Evolutionary conservation across 2,329 filamentous ascomycete genomes (phyloP).

Genomic region (Penicillium verrucosum): DNA sequence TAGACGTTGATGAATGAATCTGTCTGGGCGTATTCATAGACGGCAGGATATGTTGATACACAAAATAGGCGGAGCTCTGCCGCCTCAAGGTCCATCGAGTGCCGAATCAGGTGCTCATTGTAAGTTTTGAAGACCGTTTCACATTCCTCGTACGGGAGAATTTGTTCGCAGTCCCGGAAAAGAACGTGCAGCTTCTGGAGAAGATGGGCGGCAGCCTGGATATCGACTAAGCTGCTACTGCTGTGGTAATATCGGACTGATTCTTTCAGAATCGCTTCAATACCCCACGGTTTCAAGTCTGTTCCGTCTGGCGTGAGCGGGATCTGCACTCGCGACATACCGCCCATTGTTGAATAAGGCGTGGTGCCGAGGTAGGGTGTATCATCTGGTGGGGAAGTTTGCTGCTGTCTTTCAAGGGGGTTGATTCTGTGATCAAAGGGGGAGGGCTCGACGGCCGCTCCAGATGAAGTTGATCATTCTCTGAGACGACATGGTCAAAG

Average conservation of each 20-base stretch:
- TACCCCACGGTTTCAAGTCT: constrained; percentile 40
- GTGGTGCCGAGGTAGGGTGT: neutral
- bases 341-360: constrained; percentile 14
- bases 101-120: constrained; percentile 52
- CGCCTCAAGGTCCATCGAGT: constrained; percentile 47
- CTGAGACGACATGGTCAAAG: constrained; percentile 26
- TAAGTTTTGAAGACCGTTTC: constrained; percentile 57
- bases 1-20: constrained; percentile 54
- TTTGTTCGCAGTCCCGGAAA: constrained; percentile 37
- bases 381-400: constrained; percentile 6
- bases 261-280: constrained; percentile 39
- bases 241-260: constrained; percentile 42
- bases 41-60: constrained; percentile 54
- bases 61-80: constrained; percentile 55
- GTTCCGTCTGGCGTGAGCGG: constrained; percentile 33
- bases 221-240: constrained; percentile 35
- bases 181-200: constrained; percentile 41
- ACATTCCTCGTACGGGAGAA: constrained; percentile 47
- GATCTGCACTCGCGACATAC: constrained; percentile 25
- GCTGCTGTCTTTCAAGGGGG: constrained; percentile 18
- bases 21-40: constrained; percentile 56
- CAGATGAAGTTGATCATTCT: constrained; percentile 38
- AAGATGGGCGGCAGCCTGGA: constrained; percentile 42
- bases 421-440: constrained; percentile 37
- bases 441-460: constrained; percentile 43